Conservation (phyloP, 2,329 filamentous ascomycete species). For the Paradendryphiella salina region DNA sequence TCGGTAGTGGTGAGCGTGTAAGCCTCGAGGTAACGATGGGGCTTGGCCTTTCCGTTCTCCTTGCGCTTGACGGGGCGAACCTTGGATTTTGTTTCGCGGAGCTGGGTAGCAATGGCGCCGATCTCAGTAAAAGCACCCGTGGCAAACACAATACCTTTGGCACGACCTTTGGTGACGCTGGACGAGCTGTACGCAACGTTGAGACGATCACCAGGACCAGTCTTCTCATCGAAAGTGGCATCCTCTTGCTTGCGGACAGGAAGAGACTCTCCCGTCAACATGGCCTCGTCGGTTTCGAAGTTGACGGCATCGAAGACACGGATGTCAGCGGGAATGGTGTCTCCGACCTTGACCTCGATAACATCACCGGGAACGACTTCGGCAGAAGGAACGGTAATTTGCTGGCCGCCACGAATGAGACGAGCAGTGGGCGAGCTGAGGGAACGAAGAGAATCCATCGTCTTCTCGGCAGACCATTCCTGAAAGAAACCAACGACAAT, state of each 20-base stretch:
- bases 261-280: constrained; percentile 71
- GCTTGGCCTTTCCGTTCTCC: constrained; percentile 34
- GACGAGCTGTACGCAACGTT: constrained; percentile 68
- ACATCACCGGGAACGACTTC: constrained; percentile 69
- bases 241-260: constrained; percentile 66
- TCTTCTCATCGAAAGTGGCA: constrained; percentile 55
- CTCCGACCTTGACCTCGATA: constrained; percentile 63
- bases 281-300: constrained; percentile 72
- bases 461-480: constrained; percentile 54
- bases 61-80: constrained; percentile 49
- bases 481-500: constrained; percentile 53
- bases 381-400: constrained; percentile 56
- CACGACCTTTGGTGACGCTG: constrained; percentile 55
- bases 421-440: constrained; percentile 52
- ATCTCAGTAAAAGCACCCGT: constrained; percentile 74
- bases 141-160: constrained; percentile 66
- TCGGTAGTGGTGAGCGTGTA: constrained; percentile 53
- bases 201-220: constrained; percentile 67
- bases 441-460: constrained; percentile 52
- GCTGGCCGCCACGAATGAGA: constrained; percentile 57
- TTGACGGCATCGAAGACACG: constrained; percentile 65
- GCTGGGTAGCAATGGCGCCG: constrained; percentile 68
- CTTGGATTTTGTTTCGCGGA: constrained; percentile 57
- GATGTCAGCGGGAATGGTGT: constrained; percentile 70
- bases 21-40: constrained; percentile 52